Conservation (phyloP, 306 rosid genomes). For the Castanopsis chinensis region DNA sequence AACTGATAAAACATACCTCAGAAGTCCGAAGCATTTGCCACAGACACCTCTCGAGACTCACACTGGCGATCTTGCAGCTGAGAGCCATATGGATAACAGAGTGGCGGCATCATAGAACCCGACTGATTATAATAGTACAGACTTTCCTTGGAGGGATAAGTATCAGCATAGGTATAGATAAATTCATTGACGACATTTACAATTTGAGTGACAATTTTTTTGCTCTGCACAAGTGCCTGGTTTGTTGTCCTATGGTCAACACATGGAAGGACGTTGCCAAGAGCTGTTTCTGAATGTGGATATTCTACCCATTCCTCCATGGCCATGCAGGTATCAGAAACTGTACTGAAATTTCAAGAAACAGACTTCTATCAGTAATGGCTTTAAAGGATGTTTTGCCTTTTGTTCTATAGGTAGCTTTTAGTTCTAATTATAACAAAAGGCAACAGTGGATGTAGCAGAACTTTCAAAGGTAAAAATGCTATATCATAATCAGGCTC, state of each 20-base stretch:
- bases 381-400: neutral
- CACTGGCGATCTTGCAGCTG: slow-evolving; percentile 50
- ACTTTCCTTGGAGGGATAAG: slow-evolving; percentile 37
- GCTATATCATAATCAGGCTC: neutral
- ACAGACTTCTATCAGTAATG: neutral
- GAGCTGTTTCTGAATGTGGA: slow-evolving; percentile 90
- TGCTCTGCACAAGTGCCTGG: slow-evolving; percentile 76
- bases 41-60: slow-evolving; percentile 69
- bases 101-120: slow-evolving; percentile 78
- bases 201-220: slow-evolving; percentile 58
- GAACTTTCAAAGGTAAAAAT: neutral
- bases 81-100: slow-evolving; percentile 80
- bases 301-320: slow-evolving; percentile 94
- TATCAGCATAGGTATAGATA: slow-evolving; percentile 62
- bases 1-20: slow-evolving; percentile 40
- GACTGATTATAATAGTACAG: slow-evolving; percentile 67
- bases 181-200: slow-evolving; percentile 65
- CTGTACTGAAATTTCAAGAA: slow-evolving; percentile 49
- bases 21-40: slow-evolving; percentile 70
- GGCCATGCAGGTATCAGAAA: slow-evolving; percentile 84
- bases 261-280: slow-evolving; percentile 86
- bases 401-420: neutral
- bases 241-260: slow-evolving; percentile 84
- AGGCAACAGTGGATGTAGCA: neutral
- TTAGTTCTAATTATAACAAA: neutral